These are phyloP conservation scores for Pueraria montana DNA, from an alignment of 306 rosid species.

Conservation along the genomic window DNA sequence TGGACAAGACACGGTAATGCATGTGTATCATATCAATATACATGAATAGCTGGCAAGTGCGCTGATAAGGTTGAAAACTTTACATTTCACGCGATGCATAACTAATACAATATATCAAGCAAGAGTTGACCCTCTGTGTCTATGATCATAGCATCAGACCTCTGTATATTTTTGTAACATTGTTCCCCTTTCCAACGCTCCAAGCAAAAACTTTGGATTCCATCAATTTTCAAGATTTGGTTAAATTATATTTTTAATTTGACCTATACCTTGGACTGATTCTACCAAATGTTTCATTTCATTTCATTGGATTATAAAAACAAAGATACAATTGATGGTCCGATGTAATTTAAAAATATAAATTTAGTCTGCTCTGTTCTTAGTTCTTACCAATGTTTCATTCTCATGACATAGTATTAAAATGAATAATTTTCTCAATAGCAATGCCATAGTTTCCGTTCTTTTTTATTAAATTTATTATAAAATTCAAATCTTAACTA, in stretches of 20 bases:
- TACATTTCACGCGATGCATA: background rate
- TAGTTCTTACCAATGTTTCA: no score
- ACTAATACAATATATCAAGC: background rate
- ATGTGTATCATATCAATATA: background rate
- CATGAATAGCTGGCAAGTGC: conserved; percentile 5
- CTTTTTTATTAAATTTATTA: background rate
- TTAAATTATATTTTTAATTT: conserved; percentile 43
- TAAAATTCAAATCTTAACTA: background rate
- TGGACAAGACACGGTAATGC: background rate
- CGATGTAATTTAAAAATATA: background rate
- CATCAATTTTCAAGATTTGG: conserved; percentile 17
- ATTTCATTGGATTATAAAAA: background rate
- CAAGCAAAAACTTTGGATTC: conserved; percentile 55
- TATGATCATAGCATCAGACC: conserved; percentile 13
- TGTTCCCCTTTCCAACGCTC: conserved; percentile 4
- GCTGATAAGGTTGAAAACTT: conserved; percentile 26
- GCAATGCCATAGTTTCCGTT: background rate
- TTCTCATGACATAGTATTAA: no score
- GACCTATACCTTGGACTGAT: conserved; percentile 44
- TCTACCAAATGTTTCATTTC: conserved; percentile 20
- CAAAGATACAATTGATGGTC: background rate
- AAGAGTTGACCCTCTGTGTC: conserved; percentile 39
- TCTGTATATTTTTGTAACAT: conserved; percentile 13
- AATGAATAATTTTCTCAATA: background rate
- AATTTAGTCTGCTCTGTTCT: background rate